Evolutionary conservation across 129 eudicot species (phyloP).

Genomic region (sunflower (Helianthus annuus)): DNA sequence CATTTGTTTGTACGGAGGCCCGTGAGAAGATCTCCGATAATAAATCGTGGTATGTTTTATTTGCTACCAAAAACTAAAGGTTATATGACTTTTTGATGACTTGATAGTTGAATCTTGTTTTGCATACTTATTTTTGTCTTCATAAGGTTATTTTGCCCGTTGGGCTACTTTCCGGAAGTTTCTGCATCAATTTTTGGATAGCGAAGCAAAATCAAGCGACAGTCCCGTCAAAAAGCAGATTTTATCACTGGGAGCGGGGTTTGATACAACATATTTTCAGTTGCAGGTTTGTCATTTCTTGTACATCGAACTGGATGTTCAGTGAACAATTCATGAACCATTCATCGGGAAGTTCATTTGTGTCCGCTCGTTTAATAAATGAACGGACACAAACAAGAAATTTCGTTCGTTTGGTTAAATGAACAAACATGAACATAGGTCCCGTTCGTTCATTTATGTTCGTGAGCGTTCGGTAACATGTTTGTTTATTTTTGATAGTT

Average conservation of each 20-base stretch:
- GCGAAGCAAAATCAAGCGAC: slow-evolving; percentile 41
- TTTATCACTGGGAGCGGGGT: slow-evolving; percentile 94
- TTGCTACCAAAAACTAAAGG: slow-evolving; percentile 21
- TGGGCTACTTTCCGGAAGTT: slow-evolving; percentile 90
- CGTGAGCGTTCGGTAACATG: too few species aligned
- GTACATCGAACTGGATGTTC: not conserved
- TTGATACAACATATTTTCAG: slow-evolving; percentile 96
- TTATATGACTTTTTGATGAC: slow-evolving; percentile 11
- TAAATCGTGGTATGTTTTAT: slow-evolving; percentile 79
- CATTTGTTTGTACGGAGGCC: slow-evolving; percentile 90
- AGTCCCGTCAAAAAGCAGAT: slow-evolving; percentile 70
- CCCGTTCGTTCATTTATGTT: too few species aligned
- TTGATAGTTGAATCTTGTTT: slow-evolving; percentile 1
- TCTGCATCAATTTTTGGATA: slow-evolving; percentile 68
- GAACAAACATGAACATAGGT: too few species aligned
- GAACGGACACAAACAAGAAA: too few species aligned
- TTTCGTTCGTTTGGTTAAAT: too few species aligned
- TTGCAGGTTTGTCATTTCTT: slow-evolving; percentile 63
- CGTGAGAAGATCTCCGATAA: slow-evolving; percentile 89
- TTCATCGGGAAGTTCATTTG: too few species aligned
- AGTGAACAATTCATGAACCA: too few species aligned
- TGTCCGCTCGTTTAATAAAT: too few species aligned
- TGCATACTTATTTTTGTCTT: slow-evolving; percentile 14
- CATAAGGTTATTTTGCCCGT: slow-evolving; percentile 89
- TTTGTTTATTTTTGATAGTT: too few species aligned